These are phyloP conservation scores for Pestalotiopsis sp. DNA, from an alignment of 2,329 filamentous ascomycete species.

Conservation along the genomic window DNA sequence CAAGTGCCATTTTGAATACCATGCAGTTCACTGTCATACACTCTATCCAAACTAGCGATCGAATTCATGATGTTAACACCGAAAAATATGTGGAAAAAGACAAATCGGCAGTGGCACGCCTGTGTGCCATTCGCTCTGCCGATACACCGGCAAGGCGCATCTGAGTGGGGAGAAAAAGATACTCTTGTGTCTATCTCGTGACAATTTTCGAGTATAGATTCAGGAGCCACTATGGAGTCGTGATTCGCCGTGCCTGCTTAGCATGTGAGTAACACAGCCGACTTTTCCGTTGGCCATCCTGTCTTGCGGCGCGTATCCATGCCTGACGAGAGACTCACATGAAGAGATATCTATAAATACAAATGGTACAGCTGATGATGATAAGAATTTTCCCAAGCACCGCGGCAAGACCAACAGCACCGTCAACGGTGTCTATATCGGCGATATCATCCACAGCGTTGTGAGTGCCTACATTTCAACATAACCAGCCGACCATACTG, in stretches of 20 bases:
- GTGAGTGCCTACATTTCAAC: not conserved
- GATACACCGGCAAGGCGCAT: not conserved
- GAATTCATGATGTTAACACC: too few species aligned
- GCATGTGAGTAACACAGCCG: not conserved
- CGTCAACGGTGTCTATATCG: not conserved
- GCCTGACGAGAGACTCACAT: not conserved
- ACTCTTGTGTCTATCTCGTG: not conserved
- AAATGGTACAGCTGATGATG: not conserved
- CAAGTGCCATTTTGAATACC: not conserved
- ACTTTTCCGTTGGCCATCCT: not conserved
- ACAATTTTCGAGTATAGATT: not conserved
- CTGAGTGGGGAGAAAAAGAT: not conserved
- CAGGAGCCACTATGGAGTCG: not conserved
- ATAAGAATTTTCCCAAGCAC: not conserved
- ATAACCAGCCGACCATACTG: too few species aligned
- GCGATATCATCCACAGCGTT: conserved; percentile 7
- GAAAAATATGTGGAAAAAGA: too few species aligned
- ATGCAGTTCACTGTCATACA: too few species aligned
- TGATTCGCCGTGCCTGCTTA: not conserved
- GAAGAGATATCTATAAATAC: not conserved
- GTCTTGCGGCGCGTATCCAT: not conserved
- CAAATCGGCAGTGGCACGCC: too few species aligned
- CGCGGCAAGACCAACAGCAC: conserved; percentile 1
- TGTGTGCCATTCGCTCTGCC: not conserved
- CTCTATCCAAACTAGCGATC: too few species aligned